A percentile compares a stretch with the other conserved stretches of the same genome.
Evolutionary conservation across 352 stramenopile genomes (phyloP).

Genomic region (Phytophthora pistaciae): DNA sequence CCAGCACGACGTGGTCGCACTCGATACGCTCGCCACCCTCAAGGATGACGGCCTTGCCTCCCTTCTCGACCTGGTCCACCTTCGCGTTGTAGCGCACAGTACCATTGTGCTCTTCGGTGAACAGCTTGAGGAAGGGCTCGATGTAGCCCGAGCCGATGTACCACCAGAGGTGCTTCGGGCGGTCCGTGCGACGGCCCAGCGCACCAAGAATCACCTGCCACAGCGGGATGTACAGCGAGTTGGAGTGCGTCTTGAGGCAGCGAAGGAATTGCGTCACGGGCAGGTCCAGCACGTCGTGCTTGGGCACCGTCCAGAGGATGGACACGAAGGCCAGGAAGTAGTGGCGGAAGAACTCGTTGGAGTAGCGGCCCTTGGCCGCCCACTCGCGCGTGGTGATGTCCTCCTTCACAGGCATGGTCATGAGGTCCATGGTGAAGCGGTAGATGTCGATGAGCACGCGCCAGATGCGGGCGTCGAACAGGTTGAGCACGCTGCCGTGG

Average conservation of each 20-base stretch:
- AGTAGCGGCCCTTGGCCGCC: slow-evolving; percentile 76
- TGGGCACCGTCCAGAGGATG: slow-evolving; percentile 89
- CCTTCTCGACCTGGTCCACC: slow-evolving; percentile 74
- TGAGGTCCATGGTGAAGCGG: slow-evolving; percentile 88
- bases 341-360: slow-evolving; percentile 86
- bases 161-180: slow-evolving; percentile 87
- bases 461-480: slow-evolving; percentile 86
- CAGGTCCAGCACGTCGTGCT: slow-evolving; percentile 85
- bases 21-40: slow-evolving; percentile 75
- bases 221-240: slow-evolving; percentile 89
- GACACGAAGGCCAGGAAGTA: slow-evolving; percentile 90
- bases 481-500: slow-evolving; percentile 59
- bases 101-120: slow-evolving; percentile 83
- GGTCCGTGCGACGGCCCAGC: slow-evolving; percentile 76
- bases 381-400: slow-evolving; percentile 83
- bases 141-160: slow-evolving; percentile 89
- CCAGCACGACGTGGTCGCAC: slow-evolving; percentile 88
- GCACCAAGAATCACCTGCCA: slow-evolving; percentile 87
- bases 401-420: slow-evolving; percentile 84
- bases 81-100: slow-evolving; percentile 81
- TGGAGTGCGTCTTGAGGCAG: slow-evolving; percentile 89
- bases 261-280: slow-evolving; percentile 88
- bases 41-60: slow-evolving; percentile 84
- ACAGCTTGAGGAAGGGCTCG: slow-evolving; percentile 88
- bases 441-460: slow-evolving; percentile 90